A percentile compares a stretch with the other conserved stretches of the same genome.
These are phyloP conservation scores for Ramaria sp. DNA, from an alignment of 768 basidiomycete species.

Conservation along the genomic window DNA sequence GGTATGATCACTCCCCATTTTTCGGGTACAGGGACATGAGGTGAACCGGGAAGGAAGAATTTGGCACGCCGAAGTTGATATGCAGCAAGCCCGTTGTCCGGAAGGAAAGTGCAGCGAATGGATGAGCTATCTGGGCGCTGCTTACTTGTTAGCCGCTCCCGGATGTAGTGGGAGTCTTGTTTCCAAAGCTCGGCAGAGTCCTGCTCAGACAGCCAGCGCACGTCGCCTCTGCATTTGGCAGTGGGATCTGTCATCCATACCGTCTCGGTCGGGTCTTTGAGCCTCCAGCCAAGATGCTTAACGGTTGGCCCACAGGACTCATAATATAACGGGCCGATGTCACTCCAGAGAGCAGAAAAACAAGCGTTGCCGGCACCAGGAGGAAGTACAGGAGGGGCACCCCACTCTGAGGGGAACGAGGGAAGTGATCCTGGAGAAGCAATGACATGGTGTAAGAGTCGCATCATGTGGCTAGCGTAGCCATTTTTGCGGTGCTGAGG, in stretches of 20 bases:
- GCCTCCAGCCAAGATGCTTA: conserved; percentile 33
- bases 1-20: conserved; percentile 20
- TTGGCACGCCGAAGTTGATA: conserved; percentile 18
- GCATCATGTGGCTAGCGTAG: conserved; percentile 55
- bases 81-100: conserved; percentile 36
- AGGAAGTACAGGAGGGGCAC: conserved; percentile 29
- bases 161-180: conserved; percentile 28
- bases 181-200: conserved; percentile 29
- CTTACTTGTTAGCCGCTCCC: conserved; percentile 12
- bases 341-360: conserved; percentile 44
- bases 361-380: conserved; percentile 25
- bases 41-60: conserved; percentile 10
- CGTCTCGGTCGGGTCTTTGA: conserved; percentile 26
- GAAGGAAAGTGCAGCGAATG: conserved; percentile 23
- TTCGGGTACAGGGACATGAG: neutral
- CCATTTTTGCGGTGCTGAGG: conserved; percentile 37
- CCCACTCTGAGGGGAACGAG: conserved; percentile 31
- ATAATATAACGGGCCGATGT: conserved; percentile 40
- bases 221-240: neutral
- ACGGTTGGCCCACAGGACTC: conserved; percentile 25
- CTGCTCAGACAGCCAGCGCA: conserved; percentile 25
- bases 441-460: conserved; percentile 46
- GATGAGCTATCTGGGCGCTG: conserved; percentile 15
- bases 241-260: conserved; percentile 24
- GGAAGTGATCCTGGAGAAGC: conserved; percentile 26